Percentiles rank a stretch among this genome's conserved stretches.
Conservation (phyloP, 1,284 basidiomycete genomes). For the Malassezia brasiliensis region DNA sequence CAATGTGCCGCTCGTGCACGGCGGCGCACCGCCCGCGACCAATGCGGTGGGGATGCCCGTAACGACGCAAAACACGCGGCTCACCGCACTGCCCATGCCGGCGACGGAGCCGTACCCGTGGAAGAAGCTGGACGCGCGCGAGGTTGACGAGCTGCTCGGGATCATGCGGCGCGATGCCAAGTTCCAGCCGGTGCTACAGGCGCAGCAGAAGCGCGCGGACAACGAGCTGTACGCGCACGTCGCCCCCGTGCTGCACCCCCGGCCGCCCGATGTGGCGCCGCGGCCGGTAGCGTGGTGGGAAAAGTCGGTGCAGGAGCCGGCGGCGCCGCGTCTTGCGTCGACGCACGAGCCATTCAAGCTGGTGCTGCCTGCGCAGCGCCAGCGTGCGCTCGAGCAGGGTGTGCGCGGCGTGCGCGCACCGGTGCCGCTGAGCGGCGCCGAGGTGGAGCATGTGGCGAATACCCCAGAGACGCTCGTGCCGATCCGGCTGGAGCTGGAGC, state of each 20-base stretch:
- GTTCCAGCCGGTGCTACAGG: slow-evolving; percentile 50
- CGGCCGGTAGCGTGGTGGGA: slow-evolving; percentile 41
- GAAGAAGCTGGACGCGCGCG: slow-evolving; percentile 52
- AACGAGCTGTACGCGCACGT: slow-evolving; percentile 26
- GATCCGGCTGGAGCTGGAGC: slow-evolving; percentile 86
- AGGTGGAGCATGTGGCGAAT: slow-evolving; percentile 57
- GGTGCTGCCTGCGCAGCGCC: slow-evolving; percentile 35
- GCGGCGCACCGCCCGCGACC: slow-evolving; percentile 39
- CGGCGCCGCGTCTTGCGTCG: slow-evolving; percentile 18
- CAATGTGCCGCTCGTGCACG: slow-evolving; percentile 43
- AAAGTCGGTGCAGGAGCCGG: slow-evolving; percentile 24
- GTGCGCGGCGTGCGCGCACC: slow-evolving; percentile 28
- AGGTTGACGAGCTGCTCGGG: slow-evolving; percentile 52
- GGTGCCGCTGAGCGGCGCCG: slow-evolving; percentile 26
- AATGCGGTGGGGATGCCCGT: slow-evolving; percentile 50
- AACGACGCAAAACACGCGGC: slow-evolving; percentile 58
- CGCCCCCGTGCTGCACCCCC: slow-evolving; percentile 25
- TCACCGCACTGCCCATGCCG: slow-evolving; percentile 56
- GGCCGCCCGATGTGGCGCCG: slow-evolving; percentile 19
- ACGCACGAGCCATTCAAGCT: slow-evolving; percentile 22
- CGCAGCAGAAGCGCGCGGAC: slow-evolving; percentile 28
- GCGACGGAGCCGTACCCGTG: slow-evolving; percentile 19
- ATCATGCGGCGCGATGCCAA: slow-evolving; percentile 56
- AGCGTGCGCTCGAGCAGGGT: slow-evolving; percentile 56
- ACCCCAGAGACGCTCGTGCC: slow-evolving; percentile 73